These are phyloP conservation scores for Kwoniella shandongensis DNA, from an alignment of 768 basidiomycete species.

Conservation along the genomic window DNA sequence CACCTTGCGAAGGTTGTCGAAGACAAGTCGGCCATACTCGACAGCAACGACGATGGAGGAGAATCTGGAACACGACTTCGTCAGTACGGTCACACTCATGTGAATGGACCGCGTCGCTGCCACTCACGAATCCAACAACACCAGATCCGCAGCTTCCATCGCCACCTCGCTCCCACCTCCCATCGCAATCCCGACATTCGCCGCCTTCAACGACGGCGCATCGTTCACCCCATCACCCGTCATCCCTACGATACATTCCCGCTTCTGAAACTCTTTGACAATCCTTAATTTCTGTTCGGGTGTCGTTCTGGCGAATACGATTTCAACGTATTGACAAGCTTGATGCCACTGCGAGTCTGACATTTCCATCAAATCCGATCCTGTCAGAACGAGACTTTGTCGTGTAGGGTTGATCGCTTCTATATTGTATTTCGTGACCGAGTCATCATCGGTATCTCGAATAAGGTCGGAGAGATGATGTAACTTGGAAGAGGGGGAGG, in stretches of 20 bases:
- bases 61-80: constrained; percentile 38
- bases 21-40: constrained; percentile 58
- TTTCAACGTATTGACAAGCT: constrained; percentile 48
- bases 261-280: constrained; percentile 62
- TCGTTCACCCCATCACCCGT: constrained; percentile 65
- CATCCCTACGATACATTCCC: constrained; percentile 62
- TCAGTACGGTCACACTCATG: neutral
- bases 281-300: constrained; percentile 68
- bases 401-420: constrained; percentile 54
- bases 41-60: constrained; percentile 53
- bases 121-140: constrained; percentile 51
- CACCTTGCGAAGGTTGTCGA: constrained; percentile 61
- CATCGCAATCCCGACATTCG: constrained; percentile 66
- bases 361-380: constrained; percentile 52
- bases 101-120: no score
- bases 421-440: constrained; percentile 51
- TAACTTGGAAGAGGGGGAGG: constrained; percentile 50
- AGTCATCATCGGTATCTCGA: constrained; percentile 37
- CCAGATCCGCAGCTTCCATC: constrained; percentile 56
- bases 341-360: constrained; percentile 52
- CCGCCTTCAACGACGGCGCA: constrained; percentile 54
- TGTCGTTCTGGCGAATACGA: constrained; percentile 66
- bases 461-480: constrained; percentile 56
- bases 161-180: constrained; percentile 55
- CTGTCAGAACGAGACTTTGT: constrained; percentile 45